Conservation (phyloP, 345 rosid species). For the Nephelium lappaceum region DNA sequence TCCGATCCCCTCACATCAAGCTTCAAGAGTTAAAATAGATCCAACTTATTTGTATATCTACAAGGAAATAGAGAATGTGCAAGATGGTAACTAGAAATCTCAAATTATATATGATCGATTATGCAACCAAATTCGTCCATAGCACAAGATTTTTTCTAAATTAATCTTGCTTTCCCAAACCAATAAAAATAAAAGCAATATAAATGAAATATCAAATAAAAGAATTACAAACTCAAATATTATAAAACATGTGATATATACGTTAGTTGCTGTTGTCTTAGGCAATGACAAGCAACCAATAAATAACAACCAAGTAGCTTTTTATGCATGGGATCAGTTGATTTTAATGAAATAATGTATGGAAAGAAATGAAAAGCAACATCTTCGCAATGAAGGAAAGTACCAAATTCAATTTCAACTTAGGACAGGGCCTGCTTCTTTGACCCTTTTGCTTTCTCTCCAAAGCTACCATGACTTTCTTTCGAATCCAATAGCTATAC, state of each 20-base stretch:
- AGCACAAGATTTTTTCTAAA: too few relatives aligned
- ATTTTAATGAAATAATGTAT: not conserved
- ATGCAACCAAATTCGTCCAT: too few relatives aligned
- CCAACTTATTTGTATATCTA: not conserved
- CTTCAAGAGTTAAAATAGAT: not conserved
- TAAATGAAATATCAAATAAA: too few relatives aligned
- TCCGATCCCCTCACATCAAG: not conserved
- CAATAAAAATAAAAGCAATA: too few relatives aligned
- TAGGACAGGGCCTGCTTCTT: conserved; percentile 17
- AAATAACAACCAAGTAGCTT: not conserved
- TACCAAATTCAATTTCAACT: conserved; percentile 37
- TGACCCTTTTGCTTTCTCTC: conserved; percentile 20
- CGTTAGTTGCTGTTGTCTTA: conserved; percentile 10
- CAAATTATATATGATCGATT: not conserved
- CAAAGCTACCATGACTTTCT: conserved; percentile 8
- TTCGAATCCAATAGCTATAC: conserved; percentile 3
- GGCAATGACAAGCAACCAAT: conserved; percentile 24
- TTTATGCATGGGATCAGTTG: not conserved
- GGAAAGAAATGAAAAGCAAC: conserved; percentile 31
- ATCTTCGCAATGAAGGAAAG: conserved; percentile 63
- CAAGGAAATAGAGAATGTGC: not conserved
- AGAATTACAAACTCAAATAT: not conserved
- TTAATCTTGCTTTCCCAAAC: too few relatives aligned
- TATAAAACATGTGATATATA: not conserved
- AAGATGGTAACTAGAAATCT: too few relatives aligned